Conservation (phyloP, 805 yeast genomes). For the Teunomyces kruisii region DNA sequence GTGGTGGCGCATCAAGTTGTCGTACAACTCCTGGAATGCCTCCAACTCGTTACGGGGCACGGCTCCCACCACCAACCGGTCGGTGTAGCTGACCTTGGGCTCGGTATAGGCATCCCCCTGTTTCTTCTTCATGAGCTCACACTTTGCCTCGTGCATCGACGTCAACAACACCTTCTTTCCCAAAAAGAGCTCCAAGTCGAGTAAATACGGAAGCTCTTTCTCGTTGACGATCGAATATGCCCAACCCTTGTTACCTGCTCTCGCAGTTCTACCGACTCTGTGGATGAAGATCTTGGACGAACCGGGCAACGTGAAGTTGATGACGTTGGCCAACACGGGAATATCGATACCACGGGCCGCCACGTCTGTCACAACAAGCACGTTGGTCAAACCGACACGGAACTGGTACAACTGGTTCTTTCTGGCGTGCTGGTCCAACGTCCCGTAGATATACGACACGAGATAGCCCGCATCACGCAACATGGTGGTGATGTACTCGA, state of each 20-base stretch:
- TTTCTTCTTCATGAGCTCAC: slow-evolving; percentile 49
- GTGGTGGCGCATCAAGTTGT: slow-evolving; percentile 56
- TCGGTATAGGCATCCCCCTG: slow-evolving; percentile 44
- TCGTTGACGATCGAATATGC: slow-evolving; percentile 89
- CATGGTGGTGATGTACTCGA: slow-evolving; percentile 77
- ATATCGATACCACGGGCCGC: slow-evolving; percentile 99
- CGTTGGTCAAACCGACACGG: slow-evolving; percentile 75
- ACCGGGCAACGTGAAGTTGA: slow-evolving; percentile 87
- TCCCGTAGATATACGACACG: slow-evolving; percentile 87
- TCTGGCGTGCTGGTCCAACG: slow-evolving; percentile 94
- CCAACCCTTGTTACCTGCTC: slow-evolving; percentile 98
- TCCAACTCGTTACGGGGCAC: slow-evolving; percentile 75
- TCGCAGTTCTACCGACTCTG: slow-evolving; percentile 98
- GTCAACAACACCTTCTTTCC: slow-evolving; percentile 79
- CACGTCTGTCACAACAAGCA: slow-evolving; percentile 96
- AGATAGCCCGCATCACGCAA: slow-evolving; percentile 80
- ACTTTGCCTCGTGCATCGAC: slow-evolving; percentile 63
- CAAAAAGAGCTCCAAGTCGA: slow-evolving; percentile 86
- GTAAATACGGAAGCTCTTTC: slow-evolving; percentile 81
- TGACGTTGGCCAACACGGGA: slow-evolving; percentile 92
- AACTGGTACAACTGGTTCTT: slow-evolving; percentile 83
- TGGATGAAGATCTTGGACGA: slow-evolving; percentile 93
- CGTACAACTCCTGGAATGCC: slow-evolving; percentile 67
- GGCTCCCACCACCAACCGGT: slow-evolving; percentile 79
- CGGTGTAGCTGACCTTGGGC: slow-evolving; percentile 69